phyloP scores from a whole-genome alignment of 352 stramenopile species.

The Thraustotheca clavata region DNA sequence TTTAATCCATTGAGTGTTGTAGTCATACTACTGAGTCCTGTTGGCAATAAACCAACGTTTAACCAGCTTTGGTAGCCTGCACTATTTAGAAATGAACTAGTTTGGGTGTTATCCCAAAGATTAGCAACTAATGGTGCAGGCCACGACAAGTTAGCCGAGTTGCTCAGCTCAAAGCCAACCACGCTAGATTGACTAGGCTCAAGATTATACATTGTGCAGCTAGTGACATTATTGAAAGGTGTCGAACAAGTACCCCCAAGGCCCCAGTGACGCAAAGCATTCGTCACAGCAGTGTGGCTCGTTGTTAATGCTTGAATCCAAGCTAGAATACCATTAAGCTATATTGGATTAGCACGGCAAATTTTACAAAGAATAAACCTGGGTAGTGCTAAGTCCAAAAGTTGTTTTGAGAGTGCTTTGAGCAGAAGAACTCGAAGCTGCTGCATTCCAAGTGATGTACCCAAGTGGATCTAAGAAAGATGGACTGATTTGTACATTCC shows the following conservation, averaged over 20 bases:
- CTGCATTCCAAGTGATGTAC: slow-evolving; percentile 40
- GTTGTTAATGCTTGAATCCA: slow-evolving; percentile 38
- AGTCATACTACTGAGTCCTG: not conserved
- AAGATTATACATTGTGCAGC: slow-evolving; percentile 46
- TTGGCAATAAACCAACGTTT: slow-evolving; percentile 20
- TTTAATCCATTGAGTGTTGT: not conserved
- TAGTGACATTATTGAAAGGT: slow-evolving; percentile 30
- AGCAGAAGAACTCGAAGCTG: slow-evolving; percentile 11
- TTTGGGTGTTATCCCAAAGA: slow-evolving; percentile 36
- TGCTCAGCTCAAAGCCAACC: slow-evolving; percentile 50
- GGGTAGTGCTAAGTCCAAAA: slow-evolving; percentile 25
- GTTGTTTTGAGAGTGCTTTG: slow-evolving; percentile 23
- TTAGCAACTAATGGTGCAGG: slow-evolving; percentile 27
- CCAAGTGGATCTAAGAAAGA: slow-evolving; percentile 40
- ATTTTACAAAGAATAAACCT: slow-evolving; percentile 16
- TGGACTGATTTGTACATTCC: slow-evolving; percentile 31
- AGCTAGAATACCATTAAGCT: slow-evolving; percentile 27
- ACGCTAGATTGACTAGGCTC: slow-evolving; percentile 44
- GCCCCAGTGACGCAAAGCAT: slow-evolving; percentile 51
- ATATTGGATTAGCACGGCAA: not conserved
- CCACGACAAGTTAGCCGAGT: slow-evolving; percentile 25
- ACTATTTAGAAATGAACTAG: slow-evolving; percentile 38
- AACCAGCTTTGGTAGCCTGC: slow-evolving; percentile 41
- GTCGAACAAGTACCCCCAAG: slow-evolving; percentile 45
- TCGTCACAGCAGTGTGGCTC: slow-evolving; percentile 38